Evolutionary conservation across 129 eudicot species (phyloP).

Genomic region (Tanacetum coccineum): DNA sequence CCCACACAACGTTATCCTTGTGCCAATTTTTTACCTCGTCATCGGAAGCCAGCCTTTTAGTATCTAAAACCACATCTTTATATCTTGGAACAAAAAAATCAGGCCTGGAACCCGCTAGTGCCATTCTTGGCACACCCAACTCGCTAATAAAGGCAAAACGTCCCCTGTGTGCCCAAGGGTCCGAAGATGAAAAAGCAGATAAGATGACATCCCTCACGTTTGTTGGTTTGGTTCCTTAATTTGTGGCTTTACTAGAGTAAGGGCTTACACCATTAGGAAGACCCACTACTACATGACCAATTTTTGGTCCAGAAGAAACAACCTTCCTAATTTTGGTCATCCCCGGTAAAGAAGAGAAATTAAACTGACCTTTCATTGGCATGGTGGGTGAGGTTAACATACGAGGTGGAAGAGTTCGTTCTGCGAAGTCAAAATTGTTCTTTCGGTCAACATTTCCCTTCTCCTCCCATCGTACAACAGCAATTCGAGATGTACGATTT

Average conservation of each 20-base stretch:
- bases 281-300: constrained; percentile 24
- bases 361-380: constrained; percentile 28
- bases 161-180: constrained; percentile 20
- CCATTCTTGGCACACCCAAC: constrained; percentile 48
- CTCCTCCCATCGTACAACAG: constrained; percentile 60
- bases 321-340: constrained; percentile 28
- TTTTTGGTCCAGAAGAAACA: constrained; percentile 21
- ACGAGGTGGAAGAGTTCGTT: constrained; percentile 13
- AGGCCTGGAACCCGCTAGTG: constrained; percentile 58
- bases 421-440: constrained; percentile 22
- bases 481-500: constrained; percentile 58
- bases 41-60: constrained; percentile 24
- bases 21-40: constrained; percentile 43
- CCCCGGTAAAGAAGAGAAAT: constrained; percentile 37
- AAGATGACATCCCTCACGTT: constrained; percentile 38
- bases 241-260: constrained; percentile 18
- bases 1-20: constrained; percentile 39
- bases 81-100: constrained; percentile 37
- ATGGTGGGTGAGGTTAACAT: constrained; percentile 31
- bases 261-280: constrained; percentile 29
- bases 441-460: constrained; percentile 37
- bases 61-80: constrained; percentile 29
- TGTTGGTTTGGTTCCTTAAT: constrained; percentile 20
- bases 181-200: constrained; percentile 38
- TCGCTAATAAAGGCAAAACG: constrained; percentile 30